A percentile compares a stretch with the other conserved stretches of the same genome.
These are phyloP conservation scores for Phytopythium kandeliae DNA, from an alignment of 352 stramenopile genomes.

Conservation along the genomic window DNA sequence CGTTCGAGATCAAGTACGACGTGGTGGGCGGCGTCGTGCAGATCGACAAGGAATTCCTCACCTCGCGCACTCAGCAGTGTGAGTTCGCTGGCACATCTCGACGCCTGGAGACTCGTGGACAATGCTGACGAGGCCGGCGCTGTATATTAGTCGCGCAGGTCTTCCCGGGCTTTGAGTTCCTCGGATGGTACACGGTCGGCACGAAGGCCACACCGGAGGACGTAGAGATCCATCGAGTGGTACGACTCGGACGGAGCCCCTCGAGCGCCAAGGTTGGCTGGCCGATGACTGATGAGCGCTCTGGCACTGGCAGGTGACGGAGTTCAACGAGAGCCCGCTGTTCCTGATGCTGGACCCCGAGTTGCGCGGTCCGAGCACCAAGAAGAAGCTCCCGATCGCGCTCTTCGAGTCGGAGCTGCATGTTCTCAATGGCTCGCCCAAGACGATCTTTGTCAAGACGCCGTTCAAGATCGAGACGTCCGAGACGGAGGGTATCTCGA, in stretches of 20 bases:
- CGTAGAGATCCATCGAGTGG: slow-evolving; percentile 66
- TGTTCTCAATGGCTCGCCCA: slow-evolving; percentile 75
- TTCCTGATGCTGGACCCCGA: slow-evolving; percentile 74
- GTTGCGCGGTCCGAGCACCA: slow-evolving; percentile 52
- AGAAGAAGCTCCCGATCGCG: slow-evolving; percentile 86
- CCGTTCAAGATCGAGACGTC: slow-evolving; percentile 86
- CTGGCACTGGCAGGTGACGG: slow-evolving; percentile 55
- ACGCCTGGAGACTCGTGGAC: neutral
- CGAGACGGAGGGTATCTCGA: slow-evolving; percentile 80
- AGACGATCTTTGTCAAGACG: slow-evolving; percentile 87
- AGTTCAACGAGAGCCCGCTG: slow-evolving; percentile 84
- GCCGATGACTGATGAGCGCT: neutral
- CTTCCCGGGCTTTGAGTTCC: slow-evolving; percentile 81
- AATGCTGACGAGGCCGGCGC: neutral
- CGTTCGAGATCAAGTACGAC: slow-evolving; percentile 86
- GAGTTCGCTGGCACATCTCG: slow-evolving; percentile 3
- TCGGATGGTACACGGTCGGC: slow-evolving; percentile 87
- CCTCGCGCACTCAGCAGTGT: slow-evolving; percentile 78
- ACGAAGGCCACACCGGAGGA: slow-evolving; percentile 64
- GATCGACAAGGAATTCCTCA: slow-evolving; percentile 83
- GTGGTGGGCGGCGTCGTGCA: slow-evolving; percentile 41
- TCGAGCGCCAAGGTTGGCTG: too few relatives aligned
- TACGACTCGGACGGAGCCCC: slow-evolving; percentile 14
- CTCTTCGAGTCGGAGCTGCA: slow-evolving; percentile 87
- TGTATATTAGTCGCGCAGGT: slow-evolving; percentile 62